Evolutionary conservation across 768 basidiomycete species (phyloP).

Genomic region (Mycena vulgaris): DNA sequence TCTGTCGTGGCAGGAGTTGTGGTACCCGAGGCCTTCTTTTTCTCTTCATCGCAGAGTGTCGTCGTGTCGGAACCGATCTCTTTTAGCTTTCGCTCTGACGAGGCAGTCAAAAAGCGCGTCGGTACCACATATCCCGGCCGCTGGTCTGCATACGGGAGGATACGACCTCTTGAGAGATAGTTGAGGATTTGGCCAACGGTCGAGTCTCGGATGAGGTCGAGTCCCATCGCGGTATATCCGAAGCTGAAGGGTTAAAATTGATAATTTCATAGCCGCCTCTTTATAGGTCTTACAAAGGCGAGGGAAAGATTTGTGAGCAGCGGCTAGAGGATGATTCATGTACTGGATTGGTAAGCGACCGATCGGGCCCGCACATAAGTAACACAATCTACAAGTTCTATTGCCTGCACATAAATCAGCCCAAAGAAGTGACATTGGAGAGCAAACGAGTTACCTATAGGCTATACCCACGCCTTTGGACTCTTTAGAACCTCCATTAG

Average conservation of each 20-base stretch:
- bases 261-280: background rate
- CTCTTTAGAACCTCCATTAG: constrained; percentile 52
- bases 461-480: constrained; percentile 43
- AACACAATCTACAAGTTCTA: too few relatives aligned
- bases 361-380: too few relatives aligned
- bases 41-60: constrained; percentile 2
- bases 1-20: constrained; percentile 1
- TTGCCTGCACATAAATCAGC: too few relatives aligned
- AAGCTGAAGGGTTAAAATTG: background rate
- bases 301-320: background rate
- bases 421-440: too few relatives aligned
- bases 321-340: too few relatives aligned
- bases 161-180: constrained; percentile 3
- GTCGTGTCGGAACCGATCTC: background rate
- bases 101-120: background rate
- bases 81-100: background rate
- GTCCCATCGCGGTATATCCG: constrained; percentile 4
- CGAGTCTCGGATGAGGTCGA: constrained; percentile 25
- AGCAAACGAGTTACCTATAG: background rate
- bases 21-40: background rate
- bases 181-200: constrained; percentile 23
- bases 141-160: constrained; percentile 17
- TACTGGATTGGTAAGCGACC: too few relatives aligned
- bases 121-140: constrained; percentile 11
- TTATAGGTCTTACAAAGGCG: background rate